Evolutionary conservation across 2,329 filamentous ascomycete species (phyloP).

Genomic region (Alternaria hordeiaustralica): DNA sequence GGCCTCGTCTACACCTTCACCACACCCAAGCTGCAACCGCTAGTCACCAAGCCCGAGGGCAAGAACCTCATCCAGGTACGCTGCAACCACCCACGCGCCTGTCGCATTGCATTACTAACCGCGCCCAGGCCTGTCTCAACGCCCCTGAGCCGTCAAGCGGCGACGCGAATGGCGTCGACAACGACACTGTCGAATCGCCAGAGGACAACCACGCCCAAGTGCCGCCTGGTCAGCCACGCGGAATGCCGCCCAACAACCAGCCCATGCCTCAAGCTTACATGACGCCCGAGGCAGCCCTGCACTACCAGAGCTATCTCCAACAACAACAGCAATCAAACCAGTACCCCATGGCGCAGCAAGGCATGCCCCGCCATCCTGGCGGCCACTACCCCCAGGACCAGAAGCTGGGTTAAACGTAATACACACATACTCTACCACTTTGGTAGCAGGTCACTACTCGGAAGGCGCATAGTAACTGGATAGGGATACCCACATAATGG

Average conservation of each 20-base stretch:
- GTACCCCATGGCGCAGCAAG: slow-evolving; percentile 78
- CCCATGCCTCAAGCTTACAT: slow-evolving; percentile 71
- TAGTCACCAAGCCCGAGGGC: slow-evolving; percentile 97
- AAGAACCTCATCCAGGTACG: slow-evolving; percentile 99
- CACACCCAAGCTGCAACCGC: slow-evolving; percentile 95
- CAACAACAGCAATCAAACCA: slow-evolving; percentile 64
- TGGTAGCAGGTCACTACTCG: slow-evolving; percentile 36
- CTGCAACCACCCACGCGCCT: slow-evolving; percentile 6
- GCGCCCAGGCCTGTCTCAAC: slow-evolving; percentile 86
- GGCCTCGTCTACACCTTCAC: slow-evolving; percentile 98
- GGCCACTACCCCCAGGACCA: slow-evolving; percentile 75
- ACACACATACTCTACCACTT: slow-evolving; percentile 29
- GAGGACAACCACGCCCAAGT: slow-evolving; percentile 86
- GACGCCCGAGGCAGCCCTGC: slow-evolving; percentile 72
- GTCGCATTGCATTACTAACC: slow-evolving; percentile 43
- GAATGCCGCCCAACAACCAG: slow-evolving; percentile 66
- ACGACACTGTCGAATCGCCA: slow-evolving; percentile 76
- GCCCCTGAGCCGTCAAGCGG: slow-evolving; percentile 87
- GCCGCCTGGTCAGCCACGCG: slow-evolving; percentile 72
- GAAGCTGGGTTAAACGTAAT: slow-evolving; percentile 47
- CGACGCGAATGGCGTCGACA: slow-evolving; percentile 67
- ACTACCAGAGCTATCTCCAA: slow-evolving; percentile 83
- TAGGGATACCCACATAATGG: slow-evolving; percentile 50
- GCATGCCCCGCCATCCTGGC: slow-evolving; percentile 66
- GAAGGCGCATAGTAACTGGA: slow-evolving; percentile 43